Conservation (phyloP, 106 monocot species). For the Allium cepa region DNA sequence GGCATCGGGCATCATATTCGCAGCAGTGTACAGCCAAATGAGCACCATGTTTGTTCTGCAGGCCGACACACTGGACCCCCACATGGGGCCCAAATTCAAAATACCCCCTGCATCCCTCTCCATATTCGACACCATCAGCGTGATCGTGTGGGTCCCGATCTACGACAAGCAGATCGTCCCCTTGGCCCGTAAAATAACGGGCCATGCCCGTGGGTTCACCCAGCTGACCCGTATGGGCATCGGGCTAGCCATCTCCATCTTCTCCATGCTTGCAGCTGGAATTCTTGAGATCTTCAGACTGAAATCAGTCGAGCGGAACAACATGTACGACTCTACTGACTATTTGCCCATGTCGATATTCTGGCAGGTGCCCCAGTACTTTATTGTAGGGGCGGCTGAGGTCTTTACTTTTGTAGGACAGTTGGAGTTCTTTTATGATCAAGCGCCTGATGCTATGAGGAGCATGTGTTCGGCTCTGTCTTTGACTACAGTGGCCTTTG, state of each 20-base stretch:
- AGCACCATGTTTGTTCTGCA: constrained; percentile 43
- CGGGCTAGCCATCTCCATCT: constrained; percentile 26
- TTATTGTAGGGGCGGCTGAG: constrained; percentile 53
- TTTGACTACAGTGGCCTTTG: constrained; percentile 36
- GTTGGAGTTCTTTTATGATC: constrained; percentile 64
- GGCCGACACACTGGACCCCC: constrained; percentile 28
- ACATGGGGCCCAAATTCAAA: constrained; percentile 26
- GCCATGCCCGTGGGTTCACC: constrained; percentile 28
- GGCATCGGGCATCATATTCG: constrained; percentile 31
- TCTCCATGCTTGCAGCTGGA: constrained; percentile 31
- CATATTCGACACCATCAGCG: constrained; percentile 39
- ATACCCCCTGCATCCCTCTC: constrained; percentile 33
- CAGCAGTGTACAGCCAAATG: constrained; percentile 42
- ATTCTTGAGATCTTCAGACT: constrained; percentile 27
- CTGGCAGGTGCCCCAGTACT: constrained; percentile 61
- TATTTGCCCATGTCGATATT: constrained; percentile 33
- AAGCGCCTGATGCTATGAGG: constrained; percentile 70
- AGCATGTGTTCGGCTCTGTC: constrained; percentile 59
- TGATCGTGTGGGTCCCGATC: constrained; percentile 29
- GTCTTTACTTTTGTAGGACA: constrained; percentile 60
- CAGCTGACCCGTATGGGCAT: constrained; percentile 41
- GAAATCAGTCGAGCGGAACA: constrained; percentile 1
- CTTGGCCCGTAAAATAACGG: constrained; percentile 15
- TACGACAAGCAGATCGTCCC: constrained; percentile 27
- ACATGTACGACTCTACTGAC: constrained; percentile 16